Evolutionary conservation across 345 rosid species (phyloP), one percentile per base, ranked within the genome.

Genomic region (Eucalyptus leucophloia): DNA sequence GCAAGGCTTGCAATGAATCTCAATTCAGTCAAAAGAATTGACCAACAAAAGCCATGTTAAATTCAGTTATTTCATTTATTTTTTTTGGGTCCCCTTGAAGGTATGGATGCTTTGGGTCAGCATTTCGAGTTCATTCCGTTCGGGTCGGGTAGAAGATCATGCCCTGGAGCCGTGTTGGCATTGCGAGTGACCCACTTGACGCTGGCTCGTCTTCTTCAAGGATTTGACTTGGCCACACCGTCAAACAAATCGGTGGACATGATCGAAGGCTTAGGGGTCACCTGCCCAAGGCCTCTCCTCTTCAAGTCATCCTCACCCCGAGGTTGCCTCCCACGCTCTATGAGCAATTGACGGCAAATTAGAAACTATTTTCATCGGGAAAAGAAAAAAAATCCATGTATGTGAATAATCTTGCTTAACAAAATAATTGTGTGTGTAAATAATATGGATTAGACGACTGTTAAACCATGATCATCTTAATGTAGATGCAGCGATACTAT

Each of bases 91-190:
- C 23, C 80, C 42, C 80, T 32, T 18, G 42, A 67, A 67, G 80
- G 80, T 34, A 19, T n/a, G 80, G 40, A 67, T 18, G 80, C 80
- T 16, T 67, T 18, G 80, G 80, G 80, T 67, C 42, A 16, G 42
- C 80, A 91, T 87, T 91, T 91, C 14, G 87, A 90, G 90, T 90
- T 86, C 53, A 89, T 91, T 14, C 94, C 92, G 11, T 91, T 92
- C 17, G 89, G 94, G 21, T 90, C 90, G 0, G 92, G 92, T 23
- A 77, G 92, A 69, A 91, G 92, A 54, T 88, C 92, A 2, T 92
- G 94, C 89, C 92, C 92, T 26, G 92, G 90, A 67, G 56, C 87
- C 14, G 1, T 28, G 9, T 69, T 49, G 7, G 89, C 83, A 17
- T 32, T 65, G 58, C 62, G 49, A 69, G 81, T n/a, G 24, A 32